phyloP scores from a whole-genome alignment of 108 stramenopile species.

The Nitzschia sp. region DNA sequence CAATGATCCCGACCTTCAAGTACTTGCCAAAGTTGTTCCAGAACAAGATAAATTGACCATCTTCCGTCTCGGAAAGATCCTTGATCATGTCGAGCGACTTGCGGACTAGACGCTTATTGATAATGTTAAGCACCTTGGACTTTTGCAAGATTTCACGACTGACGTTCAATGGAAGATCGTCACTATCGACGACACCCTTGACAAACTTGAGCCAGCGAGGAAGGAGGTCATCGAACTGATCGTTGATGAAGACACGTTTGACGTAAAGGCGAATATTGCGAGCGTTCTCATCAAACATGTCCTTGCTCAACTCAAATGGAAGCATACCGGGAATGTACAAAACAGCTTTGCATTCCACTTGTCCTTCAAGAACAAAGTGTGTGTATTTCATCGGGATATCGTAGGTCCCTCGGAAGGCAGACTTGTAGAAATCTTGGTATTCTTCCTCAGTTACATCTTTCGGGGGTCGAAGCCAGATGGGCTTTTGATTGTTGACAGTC shows the following conservation, averaged over 20 bases:
- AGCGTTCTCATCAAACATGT: slow-evolving; percentile 97
- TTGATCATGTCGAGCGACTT: slow-evolving; percentile 96
- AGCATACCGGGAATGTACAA: slow-evolving; percentile 94
- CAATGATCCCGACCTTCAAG: slow-evolving; percentile 93
- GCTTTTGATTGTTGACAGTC: slow-evolving; percentile 94
- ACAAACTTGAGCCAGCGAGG: slow-evolving; percentile 98
- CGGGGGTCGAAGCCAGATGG: slow-evolving; percentile 95
- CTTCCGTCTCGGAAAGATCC: slow-evolving; percentile 74
- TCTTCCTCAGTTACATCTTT: slow-evolving; percentile 90
- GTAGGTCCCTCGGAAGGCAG: slow-evolving; percentile 84
- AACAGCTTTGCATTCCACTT: slow-evolving; percentile 96
- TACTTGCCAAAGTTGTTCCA: slow-evolving; percentile 98
- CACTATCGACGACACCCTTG: slow-evolving; percentile 93
- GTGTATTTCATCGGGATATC: slow-evolving; percentile 92
- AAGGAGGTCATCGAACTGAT: slow-evolving; percentile 96
- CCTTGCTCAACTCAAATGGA: slow-evolving; percentile 92
- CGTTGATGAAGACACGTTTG: slow-evolving; percentile 99
- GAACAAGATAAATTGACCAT: slow-evolving; percentile 74
- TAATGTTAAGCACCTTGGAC: slow-evolving; percentile 93
- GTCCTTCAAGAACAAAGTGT: slow-evolving; percentile 96
- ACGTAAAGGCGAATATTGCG: slow-evolving; percentile 95
- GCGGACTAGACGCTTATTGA: slow-evolving; percentile 96
- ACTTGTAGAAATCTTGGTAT: slow-evolving; percentile 96
- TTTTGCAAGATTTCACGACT: slow-evolving; percentile 98
- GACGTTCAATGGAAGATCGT: slow-evolving; percentile 96